Percentiles rank a stretch among this genome's conserved stretches.
These are phyloP conservation scores for Desmodesmus armatus DNA, from an alignment of 139 green algal genomes.

Conservation along the genomic window DNA sequence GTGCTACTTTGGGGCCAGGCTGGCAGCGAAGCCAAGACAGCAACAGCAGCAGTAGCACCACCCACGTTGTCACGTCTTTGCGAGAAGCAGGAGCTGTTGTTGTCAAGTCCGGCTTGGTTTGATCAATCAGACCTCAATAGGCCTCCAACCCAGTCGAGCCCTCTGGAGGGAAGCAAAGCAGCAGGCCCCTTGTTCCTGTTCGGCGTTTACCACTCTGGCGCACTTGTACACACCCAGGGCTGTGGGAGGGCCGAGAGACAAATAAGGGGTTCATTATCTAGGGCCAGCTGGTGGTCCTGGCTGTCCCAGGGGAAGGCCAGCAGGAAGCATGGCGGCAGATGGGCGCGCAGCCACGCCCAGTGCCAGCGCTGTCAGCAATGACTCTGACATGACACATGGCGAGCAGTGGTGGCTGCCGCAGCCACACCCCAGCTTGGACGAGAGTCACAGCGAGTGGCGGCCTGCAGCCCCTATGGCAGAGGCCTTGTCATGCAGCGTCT, in stretches of 20 bases:
- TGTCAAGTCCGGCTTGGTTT: too few species aligned
- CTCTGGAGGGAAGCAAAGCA: too few species aligned
- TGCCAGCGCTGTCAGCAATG: constrained; percentile 19
- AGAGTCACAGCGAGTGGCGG: constrained; percentile 42
- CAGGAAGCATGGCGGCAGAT: neutral
- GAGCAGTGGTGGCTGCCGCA: constrained; percentile 42
- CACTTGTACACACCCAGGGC: too few species aligned
- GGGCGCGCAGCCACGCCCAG: constrained; percentile 6
- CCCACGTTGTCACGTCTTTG: too few species aligned
- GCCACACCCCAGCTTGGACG: constrained; percentile 40
- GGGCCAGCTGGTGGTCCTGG: too few species aligned
- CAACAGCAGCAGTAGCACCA: constrained; percentile 20
- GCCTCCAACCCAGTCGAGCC: too few species aligned
- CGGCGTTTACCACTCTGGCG: too few species aligned
- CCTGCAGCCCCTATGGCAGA: constrained; percentile 37
- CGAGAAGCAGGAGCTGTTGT: too few species aligned
- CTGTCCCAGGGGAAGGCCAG: neutral
- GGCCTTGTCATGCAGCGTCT: constrained; percentile 49
- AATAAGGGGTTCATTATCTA: too few species aligned
- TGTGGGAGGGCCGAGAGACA: too few species aligned
- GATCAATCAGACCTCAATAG: too few species aligned
- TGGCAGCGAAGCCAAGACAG: neutral
- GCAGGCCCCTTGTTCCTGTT: too few species aligned
- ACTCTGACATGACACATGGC: constrained; percentile 28
- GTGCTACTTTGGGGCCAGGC: neutral